These are phyloP conservation scores for Globisporangium takayamanum DNA, from an alignment of 352 stramenopile genomes.

Conservation along the genomic window DNA sequence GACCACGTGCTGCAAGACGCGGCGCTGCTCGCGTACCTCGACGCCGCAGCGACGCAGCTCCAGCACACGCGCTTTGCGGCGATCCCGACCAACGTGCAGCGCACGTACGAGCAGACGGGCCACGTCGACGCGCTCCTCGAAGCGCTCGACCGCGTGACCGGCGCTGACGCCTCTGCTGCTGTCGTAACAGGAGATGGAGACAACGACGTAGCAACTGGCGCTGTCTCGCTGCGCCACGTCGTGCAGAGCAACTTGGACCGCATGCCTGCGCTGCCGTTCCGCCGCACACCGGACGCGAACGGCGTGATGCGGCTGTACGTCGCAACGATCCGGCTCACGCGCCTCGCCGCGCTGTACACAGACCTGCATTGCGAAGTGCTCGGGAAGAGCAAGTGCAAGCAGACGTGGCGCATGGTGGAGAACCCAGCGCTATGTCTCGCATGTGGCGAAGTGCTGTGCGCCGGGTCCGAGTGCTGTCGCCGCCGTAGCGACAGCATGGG, in stretches of 20 bases:
- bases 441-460: conserved; percentile 72
- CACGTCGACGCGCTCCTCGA: conserved; percentile 34
- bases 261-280: conserved; percentile 52
- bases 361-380: conserved; percentile 71
- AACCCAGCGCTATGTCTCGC: conserved; percentile 77
- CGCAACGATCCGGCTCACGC: conserved; percentile 57
- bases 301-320: conserved; percentile 37
- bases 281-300: conserved; percentile 30
- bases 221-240: conserved; percentile 16
- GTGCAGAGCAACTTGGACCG: conserved; percentile 39
- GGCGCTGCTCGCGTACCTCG: conserved; percentile 43
- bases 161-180: conserved; percentile 2
- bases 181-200: no score
- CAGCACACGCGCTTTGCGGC: conserved; percentile 35
- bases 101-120: conserved; percentile 49
- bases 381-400: conserved; percentile 63
- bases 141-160: conserved; percentile 25
- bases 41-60: conserved; percentile 47
- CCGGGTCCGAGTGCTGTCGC: conserved; percentile 75
- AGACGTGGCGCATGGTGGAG: conserved; percentile 65
- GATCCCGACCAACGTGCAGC: conserved; percentile 39
- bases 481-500: conserved; percentile 60
- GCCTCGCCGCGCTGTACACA: conserved; percentile 63
- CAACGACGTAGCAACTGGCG: not conserved
- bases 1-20: conserved; percentile 48